phyloP scores from a whole-genome alignment of 768 basidiomycete species.

The Trametes meyenii region DNA sequence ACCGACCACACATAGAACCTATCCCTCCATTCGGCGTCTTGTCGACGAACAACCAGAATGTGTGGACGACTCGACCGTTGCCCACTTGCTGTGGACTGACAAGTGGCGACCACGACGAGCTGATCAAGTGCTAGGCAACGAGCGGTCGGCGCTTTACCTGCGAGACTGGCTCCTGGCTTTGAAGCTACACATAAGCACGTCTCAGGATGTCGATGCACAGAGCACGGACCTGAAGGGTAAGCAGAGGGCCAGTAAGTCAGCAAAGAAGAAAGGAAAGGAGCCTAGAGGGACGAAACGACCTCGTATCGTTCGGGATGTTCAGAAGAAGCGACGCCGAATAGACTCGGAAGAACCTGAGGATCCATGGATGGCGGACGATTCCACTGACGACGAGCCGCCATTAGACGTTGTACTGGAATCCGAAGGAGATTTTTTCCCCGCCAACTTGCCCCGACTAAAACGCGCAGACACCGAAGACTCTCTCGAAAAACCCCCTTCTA shows the following conservation, averaged over 20 bases:
- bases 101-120: slow-evolving; percentile 78
- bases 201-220: background rate
- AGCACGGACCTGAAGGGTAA: background rate
- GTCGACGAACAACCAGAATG: background rate
- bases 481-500: background rate
- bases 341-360: slow-evolving; percentile 55
- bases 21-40: slow-evolving; percentile 25
- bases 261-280: slow-evolving; percentile 29
- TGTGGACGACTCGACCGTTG: slow-evolving; percentile 5
- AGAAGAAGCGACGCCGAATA: slow-evolving; percentile 56
- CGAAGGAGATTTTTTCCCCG: slow-evolving; percentile 13
- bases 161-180: slow-evolving; percentile 81
- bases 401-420: slow-evolving; percentile 36
- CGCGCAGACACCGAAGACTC: background rate
- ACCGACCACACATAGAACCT: slow-evolving; percentile 7
- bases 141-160: slow-evolving; percentile 66
- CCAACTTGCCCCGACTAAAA: slow-evolving; percentile 10
- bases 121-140: slow-evolving; percentile 79
- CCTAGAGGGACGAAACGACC: slow-evolving; percentile 56
- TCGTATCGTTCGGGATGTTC: slow-evolving; percentile 58
- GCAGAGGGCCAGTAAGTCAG: slow-evolving; percentile 25
- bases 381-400: slow-evolving; percentile 38
- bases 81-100: slow-evolving; percentile 65
- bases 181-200: slow-evolving; percentile 48
- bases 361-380: slow-evolving; percentile 54